These are phyloP conservation scores for Yarrowia sp. DNA, from an alignment of 805 yeast genomes.

Conservation along the genomic window DNA sequence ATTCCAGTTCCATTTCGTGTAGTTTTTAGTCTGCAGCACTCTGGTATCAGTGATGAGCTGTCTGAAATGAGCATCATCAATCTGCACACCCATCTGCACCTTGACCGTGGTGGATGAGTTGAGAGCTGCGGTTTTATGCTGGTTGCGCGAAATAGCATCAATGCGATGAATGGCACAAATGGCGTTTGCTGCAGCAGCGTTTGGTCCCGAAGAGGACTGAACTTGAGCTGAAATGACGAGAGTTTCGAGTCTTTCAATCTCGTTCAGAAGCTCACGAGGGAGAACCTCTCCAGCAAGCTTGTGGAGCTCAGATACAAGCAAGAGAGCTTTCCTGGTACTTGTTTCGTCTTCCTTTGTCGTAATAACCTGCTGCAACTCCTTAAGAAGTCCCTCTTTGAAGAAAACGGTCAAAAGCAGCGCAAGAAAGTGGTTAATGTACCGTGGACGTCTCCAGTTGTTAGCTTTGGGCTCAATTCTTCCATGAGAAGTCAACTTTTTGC, in stretches of 20 bases:
- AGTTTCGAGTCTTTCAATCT: slow-evolving; percentile 53
- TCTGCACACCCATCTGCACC: slow-evolving; percentile 48
- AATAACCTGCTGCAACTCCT: slow-evolving; percentile 56
- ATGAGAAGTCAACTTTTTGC: slow-evolving; percentile 12
- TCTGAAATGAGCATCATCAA: slow-evolving; percentile 74
- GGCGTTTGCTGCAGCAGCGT: slow-evolving; percentile 25
- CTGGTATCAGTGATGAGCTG: slow-evolving; percentile 69
- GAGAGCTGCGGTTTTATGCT: slow-evolving; percentile 42
- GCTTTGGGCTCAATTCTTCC: slow-evolving; percentile 27
- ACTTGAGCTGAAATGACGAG: slow-evolving; percentile 32
- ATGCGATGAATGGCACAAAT: slow-evolving; percentile 35
- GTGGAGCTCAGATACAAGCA: slow-evolving; percentile 67
- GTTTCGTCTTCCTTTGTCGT: slow-evolving; percentile 55
- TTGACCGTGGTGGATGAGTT: slow-evolving; percentile 33
- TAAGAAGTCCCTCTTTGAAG: slow-evolving; percentile 59
- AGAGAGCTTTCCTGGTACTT: slow-evolving; percentile 64
- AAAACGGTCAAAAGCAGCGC: slow-evolving; percentile 66
- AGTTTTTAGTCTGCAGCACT: slow-evolving; percentile 80
- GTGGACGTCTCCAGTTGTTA: background rate
- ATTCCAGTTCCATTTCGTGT: slow-evolving; percentile 87
- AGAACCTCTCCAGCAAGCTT: slow-evolving; percentile 61
- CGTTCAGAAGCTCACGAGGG: slow-evolving; percentile 57
- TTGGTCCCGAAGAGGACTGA: slow-evolving; percentile 16
- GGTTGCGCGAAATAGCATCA: slow-evolving; percentile 42
- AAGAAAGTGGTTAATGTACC: slow-evolving; percentile 63